phyloP scores from a whole-genome alignment of 2,329 filamentous ascomycete species.

The Sporothrix variecibatus region DNA sequence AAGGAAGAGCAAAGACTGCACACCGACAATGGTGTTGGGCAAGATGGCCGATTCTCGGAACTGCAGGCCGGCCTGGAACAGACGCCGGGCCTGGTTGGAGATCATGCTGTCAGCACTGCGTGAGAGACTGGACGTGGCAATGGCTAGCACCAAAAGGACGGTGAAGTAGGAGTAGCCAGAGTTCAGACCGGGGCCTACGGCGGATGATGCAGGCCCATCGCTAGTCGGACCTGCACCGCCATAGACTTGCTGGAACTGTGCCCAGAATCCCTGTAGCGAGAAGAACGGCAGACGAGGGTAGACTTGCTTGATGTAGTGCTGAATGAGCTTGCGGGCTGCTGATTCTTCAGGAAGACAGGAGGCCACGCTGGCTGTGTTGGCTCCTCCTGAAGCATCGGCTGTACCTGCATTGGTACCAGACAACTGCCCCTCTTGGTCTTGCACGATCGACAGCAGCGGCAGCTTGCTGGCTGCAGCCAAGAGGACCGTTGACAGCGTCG shows the following conservation, averaged over 20 bases:
- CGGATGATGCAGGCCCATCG: background rate
- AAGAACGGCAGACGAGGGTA: constrained; percentile 35
- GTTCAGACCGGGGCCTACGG: background rate
- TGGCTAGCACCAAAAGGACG: constrained; percentile 34
- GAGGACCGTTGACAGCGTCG: constrained; percentile 32
- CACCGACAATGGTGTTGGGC: constrained; percentile 34
- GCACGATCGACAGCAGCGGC: constrained; percentile 18
- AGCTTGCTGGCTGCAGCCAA: constrained; percentile 31
- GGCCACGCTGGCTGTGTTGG: background rate
- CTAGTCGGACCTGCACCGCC: background rate
- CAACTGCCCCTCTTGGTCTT: background rate
- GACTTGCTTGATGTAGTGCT: constrained; percentile 34
- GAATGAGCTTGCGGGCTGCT: constrained; percentile 32
- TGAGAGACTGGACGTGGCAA: constrained; percentile 33
- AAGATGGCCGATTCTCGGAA: constrained; percentile 34
- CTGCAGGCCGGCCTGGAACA: constrained; percentile 33
- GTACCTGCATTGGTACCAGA: background rate
- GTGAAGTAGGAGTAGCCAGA: constrained; percentile 34
- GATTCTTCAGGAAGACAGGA: constrained; percentile 29
- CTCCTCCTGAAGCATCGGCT: background rate
- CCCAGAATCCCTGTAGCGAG: constrained; percentile 35
- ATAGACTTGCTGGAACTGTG: constrained; percentile 34
- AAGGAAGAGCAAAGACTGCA: constrained; percentile 34
- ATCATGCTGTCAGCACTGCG: constrained; percentile 34
- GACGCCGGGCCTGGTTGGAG: constrained; percentile 32